phyloP scores from a whole-genome alignment of 805 yeast species.

The Myxozyma neotropica region DNA sequence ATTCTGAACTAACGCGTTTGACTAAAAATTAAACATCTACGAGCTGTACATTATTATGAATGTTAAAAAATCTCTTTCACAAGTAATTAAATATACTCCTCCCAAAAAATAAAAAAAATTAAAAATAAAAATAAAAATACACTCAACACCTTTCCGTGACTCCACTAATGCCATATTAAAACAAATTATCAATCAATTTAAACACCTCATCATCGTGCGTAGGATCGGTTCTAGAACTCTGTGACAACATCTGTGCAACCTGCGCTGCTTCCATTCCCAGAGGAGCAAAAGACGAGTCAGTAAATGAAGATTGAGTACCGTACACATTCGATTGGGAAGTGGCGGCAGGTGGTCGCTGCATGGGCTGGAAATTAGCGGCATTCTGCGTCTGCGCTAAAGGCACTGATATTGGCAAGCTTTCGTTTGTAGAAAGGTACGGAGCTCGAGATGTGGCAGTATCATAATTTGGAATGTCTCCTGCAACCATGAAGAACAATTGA shows the following conservation, averaged over 20 bases:
- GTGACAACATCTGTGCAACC: constrained; percentile 10
- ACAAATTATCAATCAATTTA: constrained; percentile 1
- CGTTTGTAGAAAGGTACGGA: neutral
- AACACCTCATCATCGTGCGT: constrained; percentile 7
- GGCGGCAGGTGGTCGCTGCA: neutral
- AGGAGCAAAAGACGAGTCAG: neutral
- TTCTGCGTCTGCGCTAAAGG: no score
- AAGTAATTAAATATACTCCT: neutral
- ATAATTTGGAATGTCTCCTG: neutral
- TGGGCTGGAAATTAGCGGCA: neutral
- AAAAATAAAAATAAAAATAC: neutral
- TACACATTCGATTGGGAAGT: neutral
- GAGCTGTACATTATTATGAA: no score
- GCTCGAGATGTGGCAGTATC: neutral
- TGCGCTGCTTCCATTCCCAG: constrained; percentile 6
- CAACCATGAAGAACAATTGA: constrained; percentile 2
- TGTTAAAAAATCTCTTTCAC: no score
- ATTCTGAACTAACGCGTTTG: no score
- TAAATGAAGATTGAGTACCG: neutral
- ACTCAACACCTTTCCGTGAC: no score
- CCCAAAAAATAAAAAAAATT: neutral
- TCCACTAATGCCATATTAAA: no score
- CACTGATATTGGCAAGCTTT: neutral
- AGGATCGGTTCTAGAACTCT: neutral
- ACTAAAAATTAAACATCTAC: no score